phyloP scores from a whole-genome alignment of 2,329 filamentous ascomycete genomes.

The Fusarium camptoceras region DNA sequence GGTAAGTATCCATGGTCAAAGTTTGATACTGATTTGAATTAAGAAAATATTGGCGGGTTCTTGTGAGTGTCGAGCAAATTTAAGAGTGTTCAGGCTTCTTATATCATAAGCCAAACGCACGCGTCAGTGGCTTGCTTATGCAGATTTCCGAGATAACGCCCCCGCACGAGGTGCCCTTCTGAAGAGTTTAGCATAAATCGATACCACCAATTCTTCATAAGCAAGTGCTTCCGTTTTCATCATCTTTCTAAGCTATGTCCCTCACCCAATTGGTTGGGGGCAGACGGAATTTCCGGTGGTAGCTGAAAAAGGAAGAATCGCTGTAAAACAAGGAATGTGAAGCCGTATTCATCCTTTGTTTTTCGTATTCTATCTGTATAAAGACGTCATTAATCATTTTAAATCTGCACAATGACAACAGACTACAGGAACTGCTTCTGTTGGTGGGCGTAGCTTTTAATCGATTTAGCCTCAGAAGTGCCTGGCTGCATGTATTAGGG shows the following conservation, averaged over 20 bases:
- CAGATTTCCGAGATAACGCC: not conserved
- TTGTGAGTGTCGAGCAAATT: rapidly evolving
- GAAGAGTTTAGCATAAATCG: not conserved
- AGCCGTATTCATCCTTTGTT: not conserved
- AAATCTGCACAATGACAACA: not conserved
- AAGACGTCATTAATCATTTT: not conserved
- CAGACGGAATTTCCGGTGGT: not conserved
- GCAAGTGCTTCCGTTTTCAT: constrained; percentile 11
- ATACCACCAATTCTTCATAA: constrained; percentile 10
- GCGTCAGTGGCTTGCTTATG: not conserved
- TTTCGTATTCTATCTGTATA: not conserved
- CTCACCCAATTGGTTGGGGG: not conserved
- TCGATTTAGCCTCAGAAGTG: not conserved
- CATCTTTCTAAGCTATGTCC: not conserved
- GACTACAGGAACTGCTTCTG: not conserved
- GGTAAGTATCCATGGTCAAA: constrained; percentile 12
- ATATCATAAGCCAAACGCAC: not conserved
- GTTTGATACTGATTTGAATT: rapidly evolving
- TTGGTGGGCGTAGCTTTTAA: not conserved
- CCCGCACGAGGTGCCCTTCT: not conserved
- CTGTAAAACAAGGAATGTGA: not conserved
- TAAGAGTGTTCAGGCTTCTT: not conserved
- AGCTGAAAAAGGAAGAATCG: not conserved
- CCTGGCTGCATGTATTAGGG: too few relatives aligned
- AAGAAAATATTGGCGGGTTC: rapidly evolving